Conservation (phyloP, 805 yeast species). For the Cephaloascus albidus region DNA sequence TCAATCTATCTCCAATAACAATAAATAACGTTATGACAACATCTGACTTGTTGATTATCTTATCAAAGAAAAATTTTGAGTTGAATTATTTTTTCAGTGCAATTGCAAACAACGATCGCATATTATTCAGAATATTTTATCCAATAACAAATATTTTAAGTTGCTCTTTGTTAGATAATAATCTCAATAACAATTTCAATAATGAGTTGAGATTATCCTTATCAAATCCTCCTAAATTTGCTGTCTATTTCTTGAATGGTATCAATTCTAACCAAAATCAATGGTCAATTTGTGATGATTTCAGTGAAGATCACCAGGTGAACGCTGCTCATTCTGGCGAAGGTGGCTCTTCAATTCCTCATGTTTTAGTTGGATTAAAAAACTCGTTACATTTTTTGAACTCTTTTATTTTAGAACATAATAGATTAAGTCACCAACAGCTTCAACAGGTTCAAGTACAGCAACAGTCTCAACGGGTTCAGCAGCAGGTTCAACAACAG, state of each 20-base stretch:
- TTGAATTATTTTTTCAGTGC: slow-evolving; percentile 75
- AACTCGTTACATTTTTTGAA: slow-evolving; percentile 43
- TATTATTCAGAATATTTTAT: slow-evolving; percentile 63
- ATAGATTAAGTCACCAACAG: slow-evolving; percentile 1
- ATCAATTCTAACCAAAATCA: slow-evolving; percentile 45
- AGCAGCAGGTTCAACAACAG: not conserved
- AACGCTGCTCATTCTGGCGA: slow-evolving; percentile 50
- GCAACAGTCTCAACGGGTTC: not conserved
- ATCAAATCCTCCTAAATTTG: slow-evolving; percentile 64
- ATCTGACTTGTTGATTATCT: slow-evolving; percentile 62
- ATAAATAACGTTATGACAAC: slow-evolving; percentile 55
- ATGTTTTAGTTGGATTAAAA: slow-evolving; percentile 51
- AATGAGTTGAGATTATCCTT: slow-evolving; percentile 41
- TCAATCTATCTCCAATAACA: slow-evolving; percentile 61
- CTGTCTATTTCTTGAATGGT: slow-evolving; percentile 61
- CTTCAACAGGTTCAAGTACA: not conserved
- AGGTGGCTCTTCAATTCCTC: slow-evolving; percentile 58
- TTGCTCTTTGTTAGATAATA: slow-evolving; percentile 46
- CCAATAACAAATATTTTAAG: slow-evolving; percentile 53
- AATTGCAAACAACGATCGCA: slow-evolving; percentile 55
- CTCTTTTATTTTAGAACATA: slow-evolving; percentile 39
- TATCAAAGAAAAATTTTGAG: slow-evolving; percentile 63
- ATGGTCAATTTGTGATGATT: slow-evolving; percentile 80
- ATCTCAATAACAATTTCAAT: slow-evolving; percentile 6
- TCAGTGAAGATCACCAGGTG: slow-evolving; percentile 78